Base-by-base conservation (phyloP, 306 rosid species). In the Rosa persica region DNA sequence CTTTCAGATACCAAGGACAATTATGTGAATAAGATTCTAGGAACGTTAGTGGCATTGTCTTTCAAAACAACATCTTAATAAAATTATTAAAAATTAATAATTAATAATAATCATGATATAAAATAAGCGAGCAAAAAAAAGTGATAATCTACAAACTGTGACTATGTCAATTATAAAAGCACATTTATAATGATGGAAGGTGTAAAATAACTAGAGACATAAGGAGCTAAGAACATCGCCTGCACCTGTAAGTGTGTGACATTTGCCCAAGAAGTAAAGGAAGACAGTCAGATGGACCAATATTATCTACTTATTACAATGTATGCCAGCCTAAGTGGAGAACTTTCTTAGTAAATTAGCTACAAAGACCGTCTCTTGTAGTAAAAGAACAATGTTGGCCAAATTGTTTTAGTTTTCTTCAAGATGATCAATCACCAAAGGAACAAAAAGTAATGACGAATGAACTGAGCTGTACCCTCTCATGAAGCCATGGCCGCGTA, bases 401-500 rank as follows among this genome's bases (percentile, higher is more conserved):
- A 52, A 34, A 72, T 22, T 38, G 25, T 25, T 42, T 55, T 12
- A 25, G 5, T 5, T 42, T 54, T 19, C 19, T 39, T 67, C 44
- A 38, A 47, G 77, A 39, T 15, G 72, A 69, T 72, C 36, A 47
- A 76, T 46, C 52, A 54, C 25, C 25, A 42, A 69, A 73, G 23
- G 17, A 61, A 64, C 8, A 74, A 58, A 36, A 25, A 40, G 36
- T 20, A 70, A n/a, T 4, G 55, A 34, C 15, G 39, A 69, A 84
- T 30, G 78, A 80, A 73, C 30, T 2, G 81, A 78, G 62, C 72
- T 40, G 66, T 91, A 95, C 99, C 99, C 98, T 90, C 82, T 81
- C 89, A 91, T 83, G 84, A 91, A 46, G 80, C 97, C 93, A 74
- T 72, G 86, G 20, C 93, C 99, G 20, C 52, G n/a, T 30, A 83